phyloP scores from a whole-genome alignment of 495 filamentous ascomycete species.

The Aspergillus bridgeri region DNA sequence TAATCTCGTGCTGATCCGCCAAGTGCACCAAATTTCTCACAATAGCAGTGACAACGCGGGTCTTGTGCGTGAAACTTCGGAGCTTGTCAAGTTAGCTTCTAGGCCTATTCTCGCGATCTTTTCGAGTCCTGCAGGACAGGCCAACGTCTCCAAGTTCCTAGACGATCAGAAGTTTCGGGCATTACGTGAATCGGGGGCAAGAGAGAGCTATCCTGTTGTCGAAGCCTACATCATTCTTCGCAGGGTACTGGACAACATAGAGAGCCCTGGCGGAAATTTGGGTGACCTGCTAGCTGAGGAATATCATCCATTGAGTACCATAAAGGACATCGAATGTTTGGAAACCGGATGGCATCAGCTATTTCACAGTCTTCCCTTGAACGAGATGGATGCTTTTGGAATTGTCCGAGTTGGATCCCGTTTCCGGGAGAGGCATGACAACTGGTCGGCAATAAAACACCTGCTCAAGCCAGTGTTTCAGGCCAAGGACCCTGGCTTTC shows the following conservation, averaged over 20 bases:
- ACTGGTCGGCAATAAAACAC: conserved; percentile 68
- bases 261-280: conserved; percentile 25
- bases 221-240: conserved; percentile 67
- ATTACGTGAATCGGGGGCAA: conserved; percentile 63
- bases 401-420: conserved; percentile 55
- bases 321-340: conserved; percentile 51
- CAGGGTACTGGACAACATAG: conserved; percentile 51
- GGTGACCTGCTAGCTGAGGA: conserved; percentile 53
- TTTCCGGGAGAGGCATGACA: conserved; percentile 53
- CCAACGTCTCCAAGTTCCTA: conserved; percentile 57
- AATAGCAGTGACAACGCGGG: conserved; percentile 29
- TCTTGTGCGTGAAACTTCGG: conserved; percentile 21
- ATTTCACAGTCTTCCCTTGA: conserved; percentile 70
- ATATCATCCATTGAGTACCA: conserved; percentile 7
- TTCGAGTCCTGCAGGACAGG: conserved; percentile 36
- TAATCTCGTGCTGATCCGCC: conserved; percentile 39
- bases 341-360: conserved; percentile 72
- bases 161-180: conserved; percentile 53
- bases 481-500: conserved; percentile 55
- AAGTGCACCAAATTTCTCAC: conserved; percentile 38
- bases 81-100: conserved; percentile 29
- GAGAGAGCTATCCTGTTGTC: conserved; percentile 50
- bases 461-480: conserved; percentile 63
- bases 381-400: conserved; percentile 70
- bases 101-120: conserved; percentile 40